Conservation (phyloP, 441 rosid genomes). For the Arabidopsis lyrata region DNA sequence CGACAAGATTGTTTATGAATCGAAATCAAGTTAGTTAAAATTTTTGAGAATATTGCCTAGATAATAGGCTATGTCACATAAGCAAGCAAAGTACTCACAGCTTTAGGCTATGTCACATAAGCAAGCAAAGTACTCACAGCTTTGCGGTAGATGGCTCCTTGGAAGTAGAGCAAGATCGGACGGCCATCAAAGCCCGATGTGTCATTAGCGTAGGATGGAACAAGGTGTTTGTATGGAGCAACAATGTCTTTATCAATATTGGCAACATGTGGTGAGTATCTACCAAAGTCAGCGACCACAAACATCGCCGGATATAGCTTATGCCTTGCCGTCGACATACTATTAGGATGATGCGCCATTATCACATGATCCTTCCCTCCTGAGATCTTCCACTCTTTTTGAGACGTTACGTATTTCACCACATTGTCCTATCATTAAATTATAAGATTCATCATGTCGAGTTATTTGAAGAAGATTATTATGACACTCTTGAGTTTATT, state of each 20-base stretch:
- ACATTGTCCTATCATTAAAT: conserved; percentile 58
- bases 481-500: neutral
- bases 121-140: conserved; percentile 54
- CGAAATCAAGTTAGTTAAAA: neutral
- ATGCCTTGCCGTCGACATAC: conserved; percentile 78
- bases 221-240: conserved; percentile 88
- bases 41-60: neutral
- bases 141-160: conserved; percentile 95
- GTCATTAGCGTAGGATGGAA: conserved; percentile 63
- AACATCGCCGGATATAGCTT: conserved; percentile 81
- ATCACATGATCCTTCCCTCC: conserved; percentile 81
- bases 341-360: conserved; percentile 93
- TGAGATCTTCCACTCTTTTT: conserved; percentile 76
- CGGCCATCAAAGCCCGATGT: conserved; percentile 67
- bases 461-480: neutral
- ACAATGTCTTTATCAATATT: conserved; percentile 87
- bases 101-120: conserved; percentile 49
- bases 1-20: neutral
- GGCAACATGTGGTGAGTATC: conserved; percentile 82
- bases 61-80: neutral
- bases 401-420: conserved; percentile 63
- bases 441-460: neutral
- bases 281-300: conserved; percentile 86
- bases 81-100: conserved; percentile 49
- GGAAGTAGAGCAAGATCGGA: conserved; percentile 80